Evolutionary conservation across 768 basidiomycete species (phyloP), one percentile per base, ranked within the genome.

Genomic region (Stropharia rugosoannulata): DNA sequence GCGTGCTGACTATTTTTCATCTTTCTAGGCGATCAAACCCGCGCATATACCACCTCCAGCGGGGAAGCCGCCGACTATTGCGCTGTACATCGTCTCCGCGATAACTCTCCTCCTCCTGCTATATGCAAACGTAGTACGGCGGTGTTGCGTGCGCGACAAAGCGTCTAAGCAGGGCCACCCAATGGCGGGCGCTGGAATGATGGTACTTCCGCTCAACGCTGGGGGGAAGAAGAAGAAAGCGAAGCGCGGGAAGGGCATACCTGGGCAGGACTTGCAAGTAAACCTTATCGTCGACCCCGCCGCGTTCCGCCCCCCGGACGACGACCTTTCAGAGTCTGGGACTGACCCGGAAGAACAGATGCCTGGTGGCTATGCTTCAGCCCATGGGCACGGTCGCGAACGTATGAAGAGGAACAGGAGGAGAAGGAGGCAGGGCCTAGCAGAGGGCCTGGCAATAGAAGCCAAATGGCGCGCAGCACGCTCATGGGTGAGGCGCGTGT

Each of bases 251-350:
- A 76, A 79, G 68, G 71, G 72, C 36, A 70, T 70, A 11, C 72
- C 61, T 5, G 68, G 64, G 35, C 76, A 78, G 5, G 80, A 81
- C 62, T 82, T 89, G 2, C 87, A 89, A 57, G 85, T 89, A 48
- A 89, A 89, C 67, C 73, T 89, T 43, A 88, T 89, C 57, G 84
- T 89, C 29, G 86, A 88, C 62, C 87, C 87, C 6, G 73, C 73
- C 6, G 79, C 81, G 55, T 85, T 89, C 57, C 74, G 73, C 29
- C 66, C 64, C 15, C 70, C 70, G 11, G 70, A 73, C 0, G 77
- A 74, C 3, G 74, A 75, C 0, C 73, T 75, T 1, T 73, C 70
- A 27, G 69, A 69, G 7, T 67, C 62, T 13, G 73, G 70, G 11
- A 77, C 78, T 6, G 74, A 71, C 18, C 67, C 70, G 1, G 73